Conservation (phyloP, 2,329 filamentous ascomycete species). For the Cryphonectria radicalis region DNA sequence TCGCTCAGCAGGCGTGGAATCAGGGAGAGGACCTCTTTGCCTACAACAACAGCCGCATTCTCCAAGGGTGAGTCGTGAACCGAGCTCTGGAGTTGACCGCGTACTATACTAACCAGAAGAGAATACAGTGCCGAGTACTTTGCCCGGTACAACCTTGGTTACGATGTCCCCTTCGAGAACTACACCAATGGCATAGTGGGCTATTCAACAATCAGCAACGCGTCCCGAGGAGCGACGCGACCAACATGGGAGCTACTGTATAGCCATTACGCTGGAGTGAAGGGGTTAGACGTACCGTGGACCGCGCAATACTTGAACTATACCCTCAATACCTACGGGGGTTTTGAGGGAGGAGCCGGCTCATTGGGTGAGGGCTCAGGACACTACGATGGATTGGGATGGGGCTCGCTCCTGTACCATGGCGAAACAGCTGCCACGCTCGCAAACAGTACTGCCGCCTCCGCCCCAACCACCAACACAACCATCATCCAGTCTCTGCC, state of each 20-base stretch:
- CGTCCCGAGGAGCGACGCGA: conserved; percentile 30
- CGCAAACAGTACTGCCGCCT: background rate
- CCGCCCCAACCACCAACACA: background rate
- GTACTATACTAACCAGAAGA: background rate
- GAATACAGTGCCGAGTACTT: conserved; percentile 32
- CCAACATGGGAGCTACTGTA: conserved; percentile 34
- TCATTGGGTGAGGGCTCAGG: conserved; percentile 17
- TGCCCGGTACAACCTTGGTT: conserved; percentile 33
- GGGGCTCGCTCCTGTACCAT: conserved; percentile 29
- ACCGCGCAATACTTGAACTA: conserved; percentile 31
- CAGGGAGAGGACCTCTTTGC: conserved; percentile 27
- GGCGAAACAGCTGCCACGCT: background rate
- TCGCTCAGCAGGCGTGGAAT: conserved; percentile 47
- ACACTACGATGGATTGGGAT: conserved; percentile 28
- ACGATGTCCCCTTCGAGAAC: conserved; percentile 32
- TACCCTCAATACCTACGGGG: conserved; percentile 22
- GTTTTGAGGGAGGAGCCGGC: conserved; percentile 27
- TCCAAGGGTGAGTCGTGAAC: conserved; percentile 20
- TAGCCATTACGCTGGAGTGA: conserved; percentile 33
- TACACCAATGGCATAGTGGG: conserved; percentile 33
- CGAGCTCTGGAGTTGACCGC: background rate
- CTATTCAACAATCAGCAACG: conserved; percentile 26
- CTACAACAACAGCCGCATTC: conserved; percentile 36
- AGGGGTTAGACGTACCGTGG: conserved; percentile 32
- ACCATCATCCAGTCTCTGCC: too few species aligned